Evolutionary conservation across 306 rosid species (phyloP).

Genomic region (Clitoria ternatea): DNA sequence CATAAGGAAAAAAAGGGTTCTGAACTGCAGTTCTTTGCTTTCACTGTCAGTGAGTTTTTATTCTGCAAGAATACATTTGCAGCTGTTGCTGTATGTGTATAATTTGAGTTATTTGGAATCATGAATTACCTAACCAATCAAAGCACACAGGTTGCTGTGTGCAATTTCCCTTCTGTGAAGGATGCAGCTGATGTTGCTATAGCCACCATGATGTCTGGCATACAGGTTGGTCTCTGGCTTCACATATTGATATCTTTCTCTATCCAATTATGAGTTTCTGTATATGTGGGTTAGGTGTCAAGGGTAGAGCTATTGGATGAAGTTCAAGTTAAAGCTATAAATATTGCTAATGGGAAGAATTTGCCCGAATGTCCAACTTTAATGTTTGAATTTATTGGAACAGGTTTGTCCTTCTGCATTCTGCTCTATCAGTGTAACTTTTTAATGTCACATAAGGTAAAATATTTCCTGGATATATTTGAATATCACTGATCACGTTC

Average conservation of each 20-base stretch:
- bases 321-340: conserved; percentile 91
- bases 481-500: background rate
- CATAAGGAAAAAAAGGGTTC: background rate
- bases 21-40: conserved; percentile 7
- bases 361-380: conserved; percentile 77
- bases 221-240: conserved; percentile 61
- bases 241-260: conserved; percentile 9
- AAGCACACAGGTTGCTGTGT: conserved; percentile 86
- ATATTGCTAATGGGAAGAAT: conserved; percentile 82
- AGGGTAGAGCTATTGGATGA: conserved; percentile 95
- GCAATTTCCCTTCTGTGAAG: conserved; percentile 88
- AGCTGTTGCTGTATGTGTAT: conserved; percentile 12
- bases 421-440: background rate
- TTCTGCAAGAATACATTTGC: conserved; percentile 12
- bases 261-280: conserved; percentile 14
- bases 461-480: background rate
- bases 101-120: conserved; percentile 12
- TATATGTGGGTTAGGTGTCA: conserved; percentile 61
- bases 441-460: background rate
- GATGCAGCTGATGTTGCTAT: conserved; percentile 97
- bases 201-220: conserved; percentile 88
- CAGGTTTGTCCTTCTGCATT: conserved; percentile 44
- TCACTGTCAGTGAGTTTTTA: background rate
- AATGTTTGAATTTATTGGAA: conserved; percentile 91
- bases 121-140: conserved; percentile 16